These are phyloP conservation scores for Fomitopsis serialis DNA, from an alignment of 768 basidiomycete genomes.

Conservation along the genomic window DNA sequence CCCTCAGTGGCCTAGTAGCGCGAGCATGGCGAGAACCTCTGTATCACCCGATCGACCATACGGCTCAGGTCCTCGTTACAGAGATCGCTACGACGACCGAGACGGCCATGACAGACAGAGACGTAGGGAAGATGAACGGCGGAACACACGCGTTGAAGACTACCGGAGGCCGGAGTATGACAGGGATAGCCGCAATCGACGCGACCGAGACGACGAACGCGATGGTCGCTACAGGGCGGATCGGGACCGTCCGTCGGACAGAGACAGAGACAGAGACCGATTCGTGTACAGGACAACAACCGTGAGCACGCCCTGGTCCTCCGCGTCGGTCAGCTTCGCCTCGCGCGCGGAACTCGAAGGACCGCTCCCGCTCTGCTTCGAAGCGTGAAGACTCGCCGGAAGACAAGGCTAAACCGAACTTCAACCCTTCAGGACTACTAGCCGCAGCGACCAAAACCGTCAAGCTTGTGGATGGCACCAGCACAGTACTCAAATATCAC, in stretches of 20 bases:
- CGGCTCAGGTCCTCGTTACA: background rate
- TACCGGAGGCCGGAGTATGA: background rate
- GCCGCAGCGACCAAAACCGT: slow-evolving; percentile 97
- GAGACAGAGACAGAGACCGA: background rate
- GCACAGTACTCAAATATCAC: slow-evolving; percentile 90
- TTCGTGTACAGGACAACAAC: slow-evolving; percentile 1
- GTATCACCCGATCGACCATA: background rate
- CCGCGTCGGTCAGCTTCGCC: slow-evolving; percentile 62
- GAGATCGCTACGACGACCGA: background rate
- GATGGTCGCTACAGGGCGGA: background rate
- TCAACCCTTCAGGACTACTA: slow-evolving; percentile 80
- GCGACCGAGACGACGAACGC: slow-evolving; percentile 2
- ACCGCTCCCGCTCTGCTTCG: slow-evolving; percentile 36
- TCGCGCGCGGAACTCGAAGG: slow-evolving; percentile 26
- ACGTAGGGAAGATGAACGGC: background rate
- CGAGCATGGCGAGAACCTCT: slow-evolving; percentile 1
- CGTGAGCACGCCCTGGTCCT: slow-evolving; percentile 21
- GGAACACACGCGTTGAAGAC: background rate
- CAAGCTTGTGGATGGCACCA: slow-evolving; percentile 65
- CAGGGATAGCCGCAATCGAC: background rate
- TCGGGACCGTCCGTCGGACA: background rate
- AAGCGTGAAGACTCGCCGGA: slow-evolving; percentile 31
- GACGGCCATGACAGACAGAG: background rate
- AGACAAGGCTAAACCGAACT: slow-evolving; percentile 84
- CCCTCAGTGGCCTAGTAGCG: too few species aligned